phyloP scores from a whole-genome alignment of 2,329 filamentous ascomycete species.

The Colletotrichum scovillei region DNA sequence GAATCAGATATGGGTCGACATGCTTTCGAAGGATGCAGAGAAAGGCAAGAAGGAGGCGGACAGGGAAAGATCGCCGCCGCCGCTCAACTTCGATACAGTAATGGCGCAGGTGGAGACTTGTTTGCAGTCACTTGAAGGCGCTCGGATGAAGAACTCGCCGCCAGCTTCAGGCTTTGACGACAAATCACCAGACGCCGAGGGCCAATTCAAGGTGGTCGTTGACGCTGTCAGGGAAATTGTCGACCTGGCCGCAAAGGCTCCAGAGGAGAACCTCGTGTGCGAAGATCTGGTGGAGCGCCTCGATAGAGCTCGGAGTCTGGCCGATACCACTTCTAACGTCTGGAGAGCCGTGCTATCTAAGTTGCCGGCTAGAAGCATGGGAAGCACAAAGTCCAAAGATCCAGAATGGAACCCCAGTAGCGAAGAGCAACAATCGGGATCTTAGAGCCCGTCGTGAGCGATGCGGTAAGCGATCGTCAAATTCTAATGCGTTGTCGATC shows the following conservation, averaged over 20 bases:
- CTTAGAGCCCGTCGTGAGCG: neutral
- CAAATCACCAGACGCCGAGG: neutral
- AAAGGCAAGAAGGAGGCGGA: neutral
- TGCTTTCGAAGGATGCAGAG: conserved; percentile 2
- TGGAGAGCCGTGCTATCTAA: conserved; percentile 11
- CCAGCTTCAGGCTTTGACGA: neutral
- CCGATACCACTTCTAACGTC: neutral
- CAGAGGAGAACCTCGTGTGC: conserved; percentile 1
- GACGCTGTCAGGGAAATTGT: conserved; percentile 15
- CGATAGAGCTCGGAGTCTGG: neutral
- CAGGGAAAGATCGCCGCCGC: neutral
- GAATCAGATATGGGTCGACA: conserved; percentile 19
- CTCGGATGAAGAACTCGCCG: neutral
- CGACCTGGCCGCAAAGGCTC: neutral
- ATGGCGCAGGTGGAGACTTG: conserved; percentile 14
- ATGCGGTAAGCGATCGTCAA: neutral
- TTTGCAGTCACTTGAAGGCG: conserved; percentile 10
- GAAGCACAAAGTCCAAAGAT: neutral
- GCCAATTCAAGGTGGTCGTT: conserved; percentile 14
- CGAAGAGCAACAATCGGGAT: neutral
- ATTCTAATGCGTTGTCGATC: neutral
- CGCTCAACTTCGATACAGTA: neutral
- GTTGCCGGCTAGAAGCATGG: neutral
- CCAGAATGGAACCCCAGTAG: neutral
- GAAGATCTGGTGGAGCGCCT: conserved; percentile 1